Conservation (phyloP, 108 stramenopile genomes). For the Pinguiococcus pyrenoidosus region DNA sequence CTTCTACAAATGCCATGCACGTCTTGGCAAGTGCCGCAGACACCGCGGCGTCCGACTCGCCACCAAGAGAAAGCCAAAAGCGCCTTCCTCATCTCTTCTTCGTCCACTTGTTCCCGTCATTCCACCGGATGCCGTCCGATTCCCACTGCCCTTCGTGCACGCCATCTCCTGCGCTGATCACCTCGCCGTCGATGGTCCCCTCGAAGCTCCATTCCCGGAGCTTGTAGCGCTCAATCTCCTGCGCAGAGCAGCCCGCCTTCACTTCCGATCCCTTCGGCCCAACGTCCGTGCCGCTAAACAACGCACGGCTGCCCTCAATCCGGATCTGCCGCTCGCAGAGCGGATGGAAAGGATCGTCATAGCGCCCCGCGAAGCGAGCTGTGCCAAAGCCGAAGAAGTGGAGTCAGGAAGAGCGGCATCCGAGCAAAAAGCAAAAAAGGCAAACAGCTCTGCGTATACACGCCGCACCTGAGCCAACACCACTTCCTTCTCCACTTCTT, state of each 20-base stretch:
- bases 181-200: slow-evolving; percentile 15
- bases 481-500: no score
- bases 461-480: no score
- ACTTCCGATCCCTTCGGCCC: slow-evolving; percentile 19
- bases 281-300: slow-evolving; percentile 31
- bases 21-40: no score
- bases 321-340: slow-evolving; percentile 26
- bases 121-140: slow-evolving; percentile 40
- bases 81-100: slow-evolving; percentile 4
- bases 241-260: slow-evolving; percentile 14
- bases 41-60: no score
- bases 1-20: no score
- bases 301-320: slow-evolving; percentile 10
- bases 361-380: no score
- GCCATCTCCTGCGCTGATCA: slow-evolving; percentile 24
- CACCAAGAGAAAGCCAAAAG: no score
- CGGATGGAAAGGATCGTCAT: slow-evolving; percentile 37
- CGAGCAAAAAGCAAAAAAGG: no score
- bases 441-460: no score
- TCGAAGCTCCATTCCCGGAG: slow-evolving; percentile 17
- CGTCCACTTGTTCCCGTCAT: slow-evolving; percentile 36
- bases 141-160: slow-evolving; percentile 38
- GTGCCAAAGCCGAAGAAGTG: no score
- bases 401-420: no score
- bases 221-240: slow-evolving; percentile 19